Percentiles rank a stretch among this genome's conserved stretches.
phyloP scores from a whole-genome alignment of 2,329 filamentous ascomycete genomes.

The Talaromyces albobiverticillius region DNA sequence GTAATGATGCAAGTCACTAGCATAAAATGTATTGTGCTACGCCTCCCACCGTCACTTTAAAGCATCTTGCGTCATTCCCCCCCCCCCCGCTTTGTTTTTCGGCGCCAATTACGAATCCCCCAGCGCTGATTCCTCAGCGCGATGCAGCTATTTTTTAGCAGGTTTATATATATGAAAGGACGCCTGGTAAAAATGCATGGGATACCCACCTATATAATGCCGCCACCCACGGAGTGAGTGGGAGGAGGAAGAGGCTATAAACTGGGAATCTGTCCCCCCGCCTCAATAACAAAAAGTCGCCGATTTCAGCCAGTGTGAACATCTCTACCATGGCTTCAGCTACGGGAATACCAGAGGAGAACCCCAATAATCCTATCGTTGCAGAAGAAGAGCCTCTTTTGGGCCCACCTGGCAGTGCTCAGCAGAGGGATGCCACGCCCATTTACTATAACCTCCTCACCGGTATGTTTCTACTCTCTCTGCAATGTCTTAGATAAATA shows the following conservation, averaged over 20 bases:
- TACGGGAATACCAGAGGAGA: neutral
- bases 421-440: constrained; percentile 49
- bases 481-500: too few relatives aligned
- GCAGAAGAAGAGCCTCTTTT: constrained; percentile 68
- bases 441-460: constrained; percentile 70
- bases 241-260: too few relatives aligned
- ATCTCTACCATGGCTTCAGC: constrained; percentile 7
- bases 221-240: too few relatives aligned
- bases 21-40: too few relatives aligned
- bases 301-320: neutral
- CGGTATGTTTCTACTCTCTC: constrained; percentile 58
- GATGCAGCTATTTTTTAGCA: neutral
- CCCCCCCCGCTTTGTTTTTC: neutral
- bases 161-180: too few relatives aligned
- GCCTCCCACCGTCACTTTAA: constrained; percentile 1
- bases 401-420: constrained; percentile 68
- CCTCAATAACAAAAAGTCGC: neutral
- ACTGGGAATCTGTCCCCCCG: too few relatives aligned
- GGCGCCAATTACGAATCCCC: constrained; percentile 1
- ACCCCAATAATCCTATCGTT: neutral
- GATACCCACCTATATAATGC: neutral
- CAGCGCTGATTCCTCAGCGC: neutral
- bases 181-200: too few relatives aligned
- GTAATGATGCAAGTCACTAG: too few relatives aligned
- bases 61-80: constrained; percentile 4